Conservation (phyloP, 225 moss, liverwort and hornwort species). For the Takakia lepidozioides region DNA sequence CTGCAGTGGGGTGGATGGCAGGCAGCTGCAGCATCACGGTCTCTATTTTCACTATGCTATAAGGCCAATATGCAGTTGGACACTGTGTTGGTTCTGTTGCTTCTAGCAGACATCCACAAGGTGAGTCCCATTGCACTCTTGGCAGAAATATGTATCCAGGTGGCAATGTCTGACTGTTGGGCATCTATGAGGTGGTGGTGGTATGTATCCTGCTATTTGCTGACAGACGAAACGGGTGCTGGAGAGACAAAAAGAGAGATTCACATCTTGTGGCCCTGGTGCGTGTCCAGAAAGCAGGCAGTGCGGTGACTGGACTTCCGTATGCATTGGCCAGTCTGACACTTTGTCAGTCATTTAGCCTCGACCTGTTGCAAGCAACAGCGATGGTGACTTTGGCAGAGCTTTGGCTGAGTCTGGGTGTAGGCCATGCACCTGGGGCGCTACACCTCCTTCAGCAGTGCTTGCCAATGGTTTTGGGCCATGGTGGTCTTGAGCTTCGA, state of each 20-base stretch:
- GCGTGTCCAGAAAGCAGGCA: constrained; percentile 45
- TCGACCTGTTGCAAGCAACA: constrained; percentile 68
- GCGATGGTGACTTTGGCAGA: constrained; percentile 74
- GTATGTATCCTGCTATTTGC: too few species aligned
- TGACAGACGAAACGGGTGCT: too few species aligned
- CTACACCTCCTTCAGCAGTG: constrained; percentile 71
- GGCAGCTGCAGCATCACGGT: constrained; percentile 55
- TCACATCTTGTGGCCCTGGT: not conserved
- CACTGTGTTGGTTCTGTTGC: constrained; percentile 60
- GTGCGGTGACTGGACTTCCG: constrained; percentile 73
- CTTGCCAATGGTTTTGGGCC: constrained; percentile 83
- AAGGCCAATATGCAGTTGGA: constrained; percentile 83
- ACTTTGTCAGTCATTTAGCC: constrained; percentile 65
- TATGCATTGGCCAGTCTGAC: constrained; percentile 75
- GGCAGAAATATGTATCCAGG: not conserved
- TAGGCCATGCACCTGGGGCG: constrained; percentile 51
- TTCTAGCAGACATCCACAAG: constrained; percentile 70
- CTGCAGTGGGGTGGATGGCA: constrained; percentile 1
- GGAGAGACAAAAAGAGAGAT: too few species aligned
- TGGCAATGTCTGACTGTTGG: too few species aligned
- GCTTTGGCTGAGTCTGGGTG: constrained; percentile 81
- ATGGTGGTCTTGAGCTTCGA: constrained; percentile 71
- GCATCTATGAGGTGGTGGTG: too few species aligned
- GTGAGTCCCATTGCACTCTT: not conserved
- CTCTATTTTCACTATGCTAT: constrained; percentile 67